Evolutionary conservation across 164 flowering plant species (phyloP), one percentile per base, ranked within the genome.

Genomic region (Piper longum): DNA sequence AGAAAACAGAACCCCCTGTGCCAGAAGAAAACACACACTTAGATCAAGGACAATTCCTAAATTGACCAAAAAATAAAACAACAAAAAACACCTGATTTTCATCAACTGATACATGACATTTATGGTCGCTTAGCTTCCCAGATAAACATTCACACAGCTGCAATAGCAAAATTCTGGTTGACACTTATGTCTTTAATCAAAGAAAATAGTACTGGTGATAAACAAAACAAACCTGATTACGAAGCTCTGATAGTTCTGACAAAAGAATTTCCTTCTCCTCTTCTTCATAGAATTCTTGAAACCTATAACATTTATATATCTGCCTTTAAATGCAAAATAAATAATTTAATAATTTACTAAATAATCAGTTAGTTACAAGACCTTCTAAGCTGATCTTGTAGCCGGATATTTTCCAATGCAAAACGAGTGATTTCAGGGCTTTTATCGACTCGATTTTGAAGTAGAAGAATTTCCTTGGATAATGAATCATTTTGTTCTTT

Each of bases 371-470:
- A 57, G 41, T 57, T 67, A 66, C 57, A 11, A 12, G 76, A 91
- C 99, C 87, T 85, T 76, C 90, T 82, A 62, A 95, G 82, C 74
- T 95, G 88, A 16, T 95, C 96, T 42, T 83, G 70, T 56, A 95
- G 96, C 84, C 96, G 81, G 56, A 95, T 95, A 68, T 95, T 95
- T 75, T 95, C 97, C 63, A 71, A 63, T 42, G 99, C 97, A 74
- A 95, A 95, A 48, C 97, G 96, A 71, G 96, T 95, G 57, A 95
- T 88, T 83, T 95, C 99, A 14, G 99, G 96, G 64, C 91, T 91
- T 74, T 75, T 82, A 63, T 95, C 96, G 60, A 87, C 67, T 70
- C 81, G 88, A 54, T 82, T 78, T 68, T 74, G 83, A 70, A 91
- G 84, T 63, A 88, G 63, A 69, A 80, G 85, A 77, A 76, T 80